Evolutionary conservation across 352 stramenopile genomes (phyloP).

Genomic region (Peronospora destructor): DNA sequence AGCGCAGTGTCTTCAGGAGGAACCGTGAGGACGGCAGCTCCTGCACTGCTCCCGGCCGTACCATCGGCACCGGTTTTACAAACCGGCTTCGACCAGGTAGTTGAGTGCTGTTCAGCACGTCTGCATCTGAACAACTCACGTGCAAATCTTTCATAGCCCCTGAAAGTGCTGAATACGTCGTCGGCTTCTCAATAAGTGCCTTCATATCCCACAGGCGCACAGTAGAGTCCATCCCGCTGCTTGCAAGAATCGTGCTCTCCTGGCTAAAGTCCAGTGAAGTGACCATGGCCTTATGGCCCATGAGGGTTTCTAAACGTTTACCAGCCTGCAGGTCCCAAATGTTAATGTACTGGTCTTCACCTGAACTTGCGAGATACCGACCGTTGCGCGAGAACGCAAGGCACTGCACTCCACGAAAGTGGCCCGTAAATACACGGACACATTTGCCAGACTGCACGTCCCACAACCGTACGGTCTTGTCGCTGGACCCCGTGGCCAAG

Average conservation of each 20-base stretch:
- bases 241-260: conserved; percentile 71
- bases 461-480: conserved; percentile 92
- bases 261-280: conserved; percentile 74
- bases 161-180: conserved; percentile 21
- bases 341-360: conserved; percentile 87
- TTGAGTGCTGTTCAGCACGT: conserved; percentile 6
- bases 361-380: conserved; percentile 79
- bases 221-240: conserved; percentile 67
- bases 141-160: conserved; percentile 35
- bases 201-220: conserved; percentile 85
- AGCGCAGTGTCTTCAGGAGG: conserved; percentile 76
- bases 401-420: conserved; percentile 81
- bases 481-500: conserved; percentile 88
- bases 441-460: conserved; percentile 91
- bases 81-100: conserved; percentile 29
- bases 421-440: conserved; percentile 89
- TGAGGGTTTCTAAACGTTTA: conserved; percentile 78
- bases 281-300: conserved; percentile 68
- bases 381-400: conserved; percentile 89
- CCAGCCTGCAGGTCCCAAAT: conserved; percentile 91
- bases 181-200: conserved; percentile 49
- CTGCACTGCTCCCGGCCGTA: conserved; percentile 42
- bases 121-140: conserved; percentile 16
- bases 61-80: conserved; percentile 50
- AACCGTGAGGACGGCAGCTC: conserved; percentile 63